Base-by-base conservation (phyloP, 345 rosid species). In the Turritis glabra region DNA sequence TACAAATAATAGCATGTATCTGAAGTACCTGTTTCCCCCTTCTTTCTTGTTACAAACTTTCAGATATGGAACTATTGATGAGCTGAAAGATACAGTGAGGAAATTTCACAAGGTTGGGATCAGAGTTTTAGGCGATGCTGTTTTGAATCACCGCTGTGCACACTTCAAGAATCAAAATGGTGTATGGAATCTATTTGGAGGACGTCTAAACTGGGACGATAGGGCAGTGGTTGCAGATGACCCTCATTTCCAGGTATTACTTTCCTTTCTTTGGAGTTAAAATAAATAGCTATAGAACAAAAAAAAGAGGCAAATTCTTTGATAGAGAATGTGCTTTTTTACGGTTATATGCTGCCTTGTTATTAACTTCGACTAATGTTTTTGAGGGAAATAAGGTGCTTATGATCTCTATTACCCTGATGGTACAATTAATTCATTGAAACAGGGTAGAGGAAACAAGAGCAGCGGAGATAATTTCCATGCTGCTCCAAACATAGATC, bases 401-500 rank as follows among this genome's bases (percentile, higher is more conserved):
- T 23, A 69, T 69, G 69, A 53, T 69, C 51, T 76, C 25, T 76
- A 13, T 53, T 43, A 69, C 5, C 7, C 26, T 52, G 41, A 52
- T 53, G 40, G 3, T 76, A n/a, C n/a, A n/a, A n/a, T n/a, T n/a
- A 14, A 64, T 67, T 69, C 54, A 52, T 11, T 80, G 22, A 54
- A 76, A 67, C 89, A 94, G 98, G 98, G 98, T 47, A 82, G 90
- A 70, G 98, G 98, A 78, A 94, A 91, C 82, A 91, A 91, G 82
- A 94, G 98, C 68, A 94, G 98, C 67, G 98, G 98, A 64, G 98
- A 94, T 72, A 87, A 80, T 84, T 94, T 94, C 76, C 98, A 94
- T 82, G 98, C 98, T 73, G 97, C 98, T 35, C 98, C 98, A 70
- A 94, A 94, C 83, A 94, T 94, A 75, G 98, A 94, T 79, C 98